These are phyloP conservation scores for Malassezia sp. DNA, from an alignment of 1,284 basidiomycete genomes.

Conservation along the genomic window DNA sequence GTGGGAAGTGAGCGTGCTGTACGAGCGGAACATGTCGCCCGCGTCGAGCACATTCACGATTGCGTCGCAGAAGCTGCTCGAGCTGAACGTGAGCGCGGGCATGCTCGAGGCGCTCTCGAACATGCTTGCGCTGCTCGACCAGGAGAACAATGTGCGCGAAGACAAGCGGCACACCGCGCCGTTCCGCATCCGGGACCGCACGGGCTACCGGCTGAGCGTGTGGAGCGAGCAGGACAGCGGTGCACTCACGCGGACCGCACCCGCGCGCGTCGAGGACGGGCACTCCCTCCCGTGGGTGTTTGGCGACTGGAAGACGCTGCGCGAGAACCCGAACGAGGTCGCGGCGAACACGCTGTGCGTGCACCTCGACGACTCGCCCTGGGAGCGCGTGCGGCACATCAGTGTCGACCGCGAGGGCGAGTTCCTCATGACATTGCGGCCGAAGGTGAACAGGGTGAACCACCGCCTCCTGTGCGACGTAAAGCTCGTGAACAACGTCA, in stretches of 20 bases:
- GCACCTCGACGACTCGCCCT: constrained; percentile 72
- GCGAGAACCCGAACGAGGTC: constrained; percentile 53
- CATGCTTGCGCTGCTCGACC: constrained; percentile 60
- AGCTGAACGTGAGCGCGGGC: constrained; percentile 70
- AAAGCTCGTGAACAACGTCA: constrained; percentile 81
- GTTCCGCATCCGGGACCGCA: constrained; percentile 81
- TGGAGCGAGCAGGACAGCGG: constrained; percentile 44
- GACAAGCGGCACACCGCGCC: constrained; percentile 65
- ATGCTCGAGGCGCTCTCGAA: constrained; percentile 78
- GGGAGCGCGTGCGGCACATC: constrained; percentile 80
- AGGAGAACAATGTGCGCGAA: constrained; percentile 50
- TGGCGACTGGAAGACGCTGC: constrained; percentile 86
- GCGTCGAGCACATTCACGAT: constrained; percentile 57
- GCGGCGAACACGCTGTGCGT: constrained; percentile 34
- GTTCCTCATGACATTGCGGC: constrained; percentile 73
- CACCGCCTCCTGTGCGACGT: constrained; percentile 84
- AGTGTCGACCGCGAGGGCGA: constrained; percentile 92
- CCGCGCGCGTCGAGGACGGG: constrained; percentile 53
- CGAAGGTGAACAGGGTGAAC: constrained; percentile 62
- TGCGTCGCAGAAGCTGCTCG: constrained; percentile 69
- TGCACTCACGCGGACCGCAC: constrained; percentile 12
- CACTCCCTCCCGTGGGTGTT: constrained; percentile 87
- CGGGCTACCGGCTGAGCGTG: constrained; percentile 56
- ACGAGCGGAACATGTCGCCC: constrained; percentile 45
- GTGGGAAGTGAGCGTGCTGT: constrained; percentile 68